These are phyloP conservation scores for Colletotrichum sp. DNA, from an alignment of 2,329 filamentous ascomycete species.

Conservation along the genomic window DNA sequence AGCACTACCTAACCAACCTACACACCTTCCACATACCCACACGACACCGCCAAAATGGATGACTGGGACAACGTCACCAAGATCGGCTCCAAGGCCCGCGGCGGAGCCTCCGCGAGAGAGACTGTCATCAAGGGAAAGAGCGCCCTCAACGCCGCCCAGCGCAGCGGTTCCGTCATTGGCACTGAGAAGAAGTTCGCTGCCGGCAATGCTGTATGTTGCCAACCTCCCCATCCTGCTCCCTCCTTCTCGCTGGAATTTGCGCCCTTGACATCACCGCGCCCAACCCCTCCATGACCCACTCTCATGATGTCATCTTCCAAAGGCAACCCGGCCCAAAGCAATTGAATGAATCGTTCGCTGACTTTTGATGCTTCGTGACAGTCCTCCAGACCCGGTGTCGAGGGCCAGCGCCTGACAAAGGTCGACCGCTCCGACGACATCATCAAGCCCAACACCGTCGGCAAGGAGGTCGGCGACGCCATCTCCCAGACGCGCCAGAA, in stretches of 20 bases:
- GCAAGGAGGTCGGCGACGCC: conserved; percentile 78
- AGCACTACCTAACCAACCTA: background rate
- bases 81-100: conserved; percentile 86
- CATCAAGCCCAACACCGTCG: conserved; percentile 93
- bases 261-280: conserved; percentile 11
- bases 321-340: background rate
- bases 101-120: conserved; percentile 72
- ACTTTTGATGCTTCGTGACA: conserved; percentile 27
- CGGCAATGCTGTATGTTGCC: conserved; percentile 75
- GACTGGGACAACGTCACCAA: conserved; percentile 92
- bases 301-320: background rate
- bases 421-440: conserved; percentile 98
- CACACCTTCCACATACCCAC: background rate
- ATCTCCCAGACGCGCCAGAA: conserved; percentile 81
- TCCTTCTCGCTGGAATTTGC: background rate
- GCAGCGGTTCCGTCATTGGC: conserved; percentile 73
- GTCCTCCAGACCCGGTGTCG: conserved; percentile 60
- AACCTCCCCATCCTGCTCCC: background rate
- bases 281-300: conserved; percentile 11
- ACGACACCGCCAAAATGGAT: conserved; percentile 59
- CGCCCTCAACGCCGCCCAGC: conserved; percentile 87
- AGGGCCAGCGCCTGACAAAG: conserved; percentile 96
- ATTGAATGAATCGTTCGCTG: conserved; percentile 5
- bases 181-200: conserved; percentile 91
- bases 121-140: conserved; percentile 85